phyloP scores from a whole-genome alignment of 805 yeast species.

The Naumovozyma castellii region DNA sequence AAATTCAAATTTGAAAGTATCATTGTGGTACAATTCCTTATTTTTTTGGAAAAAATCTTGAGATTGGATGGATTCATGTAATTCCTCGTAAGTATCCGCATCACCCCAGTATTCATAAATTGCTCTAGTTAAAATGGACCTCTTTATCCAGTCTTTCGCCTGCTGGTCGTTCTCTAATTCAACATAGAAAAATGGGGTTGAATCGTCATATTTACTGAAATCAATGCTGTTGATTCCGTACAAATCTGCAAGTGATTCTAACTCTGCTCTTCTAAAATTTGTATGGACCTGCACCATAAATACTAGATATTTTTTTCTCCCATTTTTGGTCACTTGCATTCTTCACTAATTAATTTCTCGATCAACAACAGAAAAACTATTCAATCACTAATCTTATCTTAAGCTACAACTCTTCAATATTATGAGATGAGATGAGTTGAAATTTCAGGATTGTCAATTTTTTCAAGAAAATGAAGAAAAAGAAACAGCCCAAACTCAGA shows the following conservation, averaged over 20 bases:
- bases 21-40: slow-evolving; percentile 29
- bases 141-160: slow-evolving; percentile 52
- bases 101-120: slow-evolving; percentile 78
- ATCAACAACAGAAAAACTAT: too few species aligned
- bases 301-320: slow-evolving; percentile 48
- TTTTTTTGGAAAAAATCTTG: slow-evolving; percentile 17
- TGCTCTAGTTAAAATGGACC: slow-evolving; percentile 64
- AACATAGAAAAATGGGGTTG: slow-evolving; percentile 63
- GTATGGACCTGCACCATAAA: slow-evolving; percentile 79
- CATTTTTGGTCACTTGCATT: background rate
- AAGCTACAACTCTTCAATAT: too few species aligned
- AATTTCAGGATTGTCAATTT: background rate
- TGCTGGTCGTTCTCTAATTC: slow-evolving; percentile 54
- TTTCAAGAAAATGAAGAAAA: background rate
- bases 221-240: slow-evolving; percentile 45
- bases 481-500: too few species aligned
- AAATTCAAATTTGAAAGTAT: slow-evolving; percentile 73
- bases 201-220: slow-evolving; percentile 46
- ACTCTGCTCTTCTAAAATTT: slow-evolving; percentile 69
- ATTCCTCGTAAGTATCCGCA: slow-evolving; percentile 44
- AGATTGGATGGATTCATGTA: slow-evolving; percentile 42
- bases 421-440: background rate
- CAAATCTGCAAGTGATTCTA: slow-evolving; percentile 72
- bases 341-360: background rate
- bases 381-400: too few species aligned